Evolutionary conservation across 805 yeast species (phyloP).

Genomic region (Alloascoidea hylecoeti): DNA sequence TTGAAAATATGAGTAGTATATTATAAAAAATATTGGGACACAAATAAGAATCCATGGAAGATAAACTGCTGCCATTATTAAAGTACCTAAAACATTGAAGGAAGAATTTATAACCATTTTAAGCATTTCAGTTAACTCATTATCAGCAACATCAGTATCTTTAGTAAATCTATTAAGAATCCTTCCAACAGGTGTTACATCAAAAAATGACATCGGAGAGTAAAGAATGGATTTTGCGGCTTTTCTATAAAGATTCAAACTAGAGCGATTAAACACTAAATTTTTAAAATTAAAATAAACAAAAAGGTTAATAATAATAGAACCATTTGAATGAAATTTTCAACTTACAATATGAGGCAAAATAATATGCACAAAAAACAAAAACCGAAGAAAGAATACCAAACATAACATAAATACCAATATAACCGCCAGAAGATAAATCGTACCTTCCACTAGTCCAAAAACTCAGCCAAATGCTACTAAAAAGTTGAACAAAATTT

Average conservation of each 20-base stretch:
- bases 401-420: slow-evolving; percentile 42
- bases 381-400: slow-evolving; percentile 41
- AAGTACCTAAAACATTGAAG: slow-evolving; percentile 42
- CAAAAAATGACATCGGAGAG: slow-evolving; percentile 76
- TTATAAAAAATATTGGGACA: slow-evolving; percentile 34
- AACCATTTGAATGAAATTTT: too few relatives aligned
- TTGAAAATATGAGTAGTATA: slow-evolving; percentile 25
- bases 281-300: slow-evolving; percentile 31
- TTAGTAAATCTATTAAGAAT: slow-evolving; percentile 77
- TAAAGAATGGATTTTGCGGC: slow-evolving; percentile 50
- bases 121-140: slow-evolving; percentile 59
- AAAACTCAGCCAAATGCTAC: slow-evolving; percentile 72
- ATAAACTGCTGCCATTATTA: slow-evolving; percentile 53
- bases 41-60: slow-evolving; percentile 68
- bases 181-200: slow-evolving; percentile 84
- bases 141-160: slow-evolving; percentile 76
- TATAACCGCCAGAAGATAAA: slow-evolving; percentile 40
- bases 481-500: slow-evolving; percentile 37
- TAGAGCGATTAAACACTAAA: slow-evolving; percentile 35
- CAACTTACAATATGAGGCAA: slow-evolving; percentile 13
- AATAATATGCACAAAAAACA: slow-evolving; percentile 28
- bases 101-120: slow-evolving; percentile 43
- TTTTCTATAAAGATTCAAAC: slow-evolving; percentile 40
- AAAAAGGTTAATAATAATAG: slow-evolving; percentile 15
- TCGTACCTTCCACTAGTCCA: slow-evolving; percentile 53